phyloP scores from a whole-genome alignment of 1,284 basidiomycete genomes.

The Cryptococcus sp. region DNA sequence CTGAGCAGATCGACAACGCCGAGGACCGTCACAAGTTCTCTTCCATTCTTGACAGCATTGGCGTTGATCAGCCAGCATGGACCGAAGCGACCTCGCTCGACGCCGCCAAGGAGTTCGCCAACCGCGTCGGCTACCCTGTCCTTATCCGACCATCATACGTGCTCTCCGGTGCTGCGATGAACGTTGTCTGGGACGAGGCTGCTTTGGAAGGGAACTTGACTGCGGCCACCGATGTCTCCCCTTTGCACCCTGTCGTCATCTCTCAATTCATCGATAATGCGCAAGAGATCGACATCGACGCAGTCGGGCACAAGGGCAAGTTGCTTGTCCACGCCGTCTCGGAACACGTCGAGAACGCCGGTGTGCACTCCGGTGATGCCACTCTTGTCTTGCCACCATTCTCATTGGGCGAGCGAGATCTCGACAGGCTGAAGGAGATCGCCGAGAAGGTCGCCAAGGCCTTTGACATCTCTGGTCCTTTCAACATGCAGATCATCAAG shows the following conservation, averaged over 20 bases:
- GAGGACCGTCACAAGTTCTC: slow-evolving; percentile 99
- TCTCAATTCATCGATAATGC: slow-evolving; percentile 98
- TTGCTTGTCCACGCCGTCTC: slow-evolving; percentile 96
- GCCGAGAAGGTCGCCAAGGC: slow-evolving; percentile 93
- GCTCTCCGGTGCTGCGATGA: slow-evolving; percentile 98
- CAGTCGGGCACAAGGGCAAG: slow-evolving; percentile 90
- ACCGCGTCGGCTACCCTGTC: slow-evolving; percentile 88
- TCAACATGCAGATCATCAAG: slow-evolving; percentile 99
- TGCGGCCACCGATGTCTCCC: slow-evolving; percentile 91
- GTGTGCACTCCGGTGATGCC: slow-evolving; percentile 98
- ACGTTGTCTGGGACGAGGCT: slow-evolving; percentile 92
- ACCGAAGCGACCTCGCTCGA: slow-evolving; percentile 84
- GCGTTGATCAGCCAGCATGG: slow-evolving; percentile 98
- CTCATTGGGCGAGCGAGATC: slow-evolving; percentile 73
- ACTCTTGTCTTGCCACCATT: slow-evolving; percentile 97
- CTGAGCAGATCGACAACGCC: slow-evolving; percentile 91
- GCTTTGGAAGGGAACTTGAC: slow-evolving; percentile 89
- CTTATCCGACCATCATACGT: slow-evolving; percentile 97
- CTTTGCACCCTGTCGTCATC: slow-evolving; percentile 95
- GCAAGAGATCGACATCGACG: slow-evolving; percentile 98
- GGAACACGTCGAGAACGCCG: slow-evolving; percentile 98
- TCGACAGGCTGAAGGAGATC: slow-evolving; percentile 83
- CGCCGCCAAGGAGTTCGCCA: slow-evolving; percentile 88
- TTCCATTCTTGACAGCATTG: slow-evolving; percentile 87
- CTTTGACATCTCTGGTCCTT: slow-evolving; percentile 95